Percentiles rank a stretch among this genome's conserved stretches.
These are phyloP conservation scores for Helotiales sp. DNA, from an alignment of 2,329 filamentous ascomycete species.

Conservation along the genomic window DNA sequence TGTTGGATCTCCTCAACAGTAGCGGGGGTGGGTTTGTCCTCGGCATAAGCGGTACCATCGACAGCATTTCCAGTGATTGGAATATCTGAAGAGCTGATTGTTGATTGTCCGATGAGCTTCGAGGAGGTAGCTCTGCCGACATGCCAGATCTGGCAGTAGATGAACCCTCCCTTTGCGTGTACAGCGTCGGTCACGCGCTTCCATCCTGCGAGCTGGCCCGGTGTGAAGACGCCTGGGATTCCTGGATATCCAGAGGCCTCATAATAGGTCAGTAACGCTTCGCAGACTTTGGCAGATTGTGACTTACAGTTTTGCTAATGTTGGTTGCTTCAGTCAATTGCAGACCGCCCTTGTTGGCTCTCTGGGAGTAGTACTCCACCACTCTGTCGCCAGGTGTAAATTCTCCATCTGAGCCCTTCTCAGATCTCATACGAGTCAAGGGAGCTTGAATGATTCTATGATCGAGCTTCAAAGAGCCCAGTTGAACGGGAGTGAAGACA, in stretches of 20 bases:
- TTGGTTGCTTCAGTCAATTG: conserved; percentile 57
- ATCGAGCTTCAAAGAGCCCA: conserved; percentile 39
- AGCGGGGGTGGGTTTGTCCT: conserved; percentile 36
- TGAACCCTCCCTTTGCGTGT: conserved; percentile 60
- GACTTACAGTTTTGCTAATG: conserved; percentile 40
- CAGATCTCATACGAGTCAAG: conserved; percentile 22
- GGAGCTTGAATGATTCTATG: conserved; percentile 53
- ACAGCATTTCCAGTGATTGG: conserved; percentile 20
- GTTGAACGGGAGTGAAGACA: conserved; percentile 42
- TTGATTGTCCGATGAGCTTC: conserved; percentile 35
- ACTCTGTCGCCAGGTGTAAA: conserved; percentile 47
- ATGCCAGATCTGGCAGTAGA: conserved; percentile 63
- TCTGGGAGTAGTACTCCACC: conserved; percentile 52
- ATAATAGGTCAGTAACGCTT: not conserved
- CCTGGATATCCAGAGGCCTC: conserved; percentile 48
- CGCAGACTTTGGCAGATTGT: not conserved
- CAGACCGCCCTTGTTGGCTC: conserved; percentile 53
- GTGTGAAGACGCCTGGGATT: conserved; percentile 55
- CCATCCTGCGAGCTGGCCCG: conserved; percentile 55
- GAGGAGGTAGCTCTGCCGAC: conserved; percentile 49
- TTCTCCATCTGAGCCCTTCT: conserved; percentile 33
- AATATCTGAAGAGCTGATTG: conserved; percentile 28
- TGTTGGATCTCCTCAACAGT: conserved; percentile 38
- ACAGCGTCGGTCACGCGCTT: conserved; percentile 59
- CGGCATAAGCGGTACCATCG: conserved; percentile 12